These are phyloP conservation scores for Neurospora sp. DNA, from an alignment of 495 filamentous ascomycete genomes.

Conservation along the genomic window DNA sequence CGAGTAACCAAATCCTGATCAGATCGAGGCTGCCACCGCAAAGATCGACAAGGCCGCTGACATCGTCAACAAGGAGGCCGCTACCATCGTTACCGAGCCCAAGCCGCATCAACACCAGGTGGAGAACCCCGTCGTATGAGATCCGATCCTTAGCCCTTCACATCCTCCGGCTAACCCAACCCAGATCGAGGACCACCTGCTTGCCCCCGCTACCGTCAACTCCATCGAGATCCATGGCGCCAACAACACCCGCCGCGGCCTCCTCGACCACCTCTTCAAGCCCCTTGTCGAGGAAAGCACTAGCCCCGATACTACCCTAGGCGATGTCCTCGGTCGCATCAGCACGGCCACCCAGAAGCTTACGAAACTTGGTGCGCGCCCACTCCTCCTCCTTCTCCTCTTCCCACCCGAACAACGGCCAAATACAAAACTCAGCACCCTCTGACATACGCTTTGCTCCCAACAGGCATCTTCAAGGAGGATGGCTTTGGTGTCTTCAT, in stretches of 20 bases:
- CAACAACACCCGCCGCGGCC: conserved; percentile 61
- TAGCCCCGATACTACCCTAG: conserved; percentile 59
- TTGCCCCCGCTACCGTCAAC: conserved; percentile 64
- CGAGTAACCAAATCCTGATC: not conserved
- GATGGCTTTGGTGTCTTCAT: conserved; percentile 71
- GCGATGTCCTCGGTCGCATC: conserved; percentile 63
- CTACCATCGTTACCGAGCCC: not conserved
- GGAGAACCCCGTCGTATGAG: not conserved
- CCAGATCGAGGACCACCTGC: conserved; percentile 63
- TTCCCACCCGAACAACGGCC: not conserved
- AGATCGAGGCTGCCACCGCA: not conserved
- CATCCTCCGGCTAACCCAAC: not conserved
- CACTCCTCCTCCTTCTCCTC: not conserved
- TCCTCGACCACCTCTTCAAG: conserved; percentile 68
- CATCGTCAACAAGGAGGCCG: not conserved
- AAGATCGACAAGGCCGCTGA: not conserved
- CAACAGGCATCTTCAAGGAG: conserved; percentile 75
- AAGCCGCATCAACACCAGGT: not conserved
- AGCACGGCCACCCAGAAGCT: conserved; percentile 61
- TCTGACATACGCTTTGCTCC: conserved; percentile 4
- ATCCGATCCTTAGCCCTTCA: not conserved
- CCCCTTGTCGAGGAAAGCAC: conserved; percentile 62
- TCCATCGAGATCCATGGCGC: conserved; percentile 72
- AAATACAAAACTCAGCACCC: not conserved
- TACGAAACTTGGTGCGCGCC: conserved; percentile 51